These are phyloP conservation scores for Huntiella decipiens DNA, from an alignment of 2,329 filamentous ascomycete species.

Conservation along the genomic window DNA sequence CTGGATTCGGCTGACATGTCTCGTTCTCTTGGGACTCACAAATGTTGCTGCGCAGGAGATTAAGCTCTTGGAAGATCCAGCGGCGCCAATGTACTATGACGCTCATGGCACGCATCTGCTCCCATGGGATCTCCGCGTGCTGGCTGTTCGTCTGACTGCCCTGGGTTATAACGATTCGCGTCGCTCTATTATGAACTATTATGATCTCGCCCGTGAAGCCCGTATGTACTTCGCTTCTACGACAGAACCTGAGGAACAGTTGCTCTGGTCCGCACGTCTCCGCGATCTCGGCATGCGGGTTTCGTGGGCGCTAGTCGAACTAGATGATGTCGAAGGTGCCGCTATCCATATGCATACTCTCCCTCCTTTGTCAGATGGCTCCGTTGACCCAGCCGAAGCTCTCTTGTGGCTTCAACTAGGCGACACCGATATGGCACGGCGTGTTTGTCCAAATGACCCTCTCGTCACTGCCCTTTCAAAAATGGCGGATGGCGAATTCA, in stretches of 20 bases:
- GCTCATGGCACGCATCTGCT: constrained; percentile 45
- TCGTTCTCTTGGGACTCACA: constrained; percentile 59
- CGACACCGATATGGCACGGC: constrained; percentile 48
- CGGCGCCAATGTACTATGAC: constrained; percentile 34
- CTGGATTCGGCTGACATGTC: constrained; percentile 62
- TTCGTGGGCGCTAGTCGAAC: constrained; percentile 53
- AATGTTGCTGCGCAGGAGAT: constrained; percentile 49
- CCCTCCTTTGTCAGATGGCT: constrained; percentile 20
- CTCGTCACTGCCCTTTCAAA: constrained; percentile 50
- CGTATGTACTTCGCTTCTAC: constrained; percentile 35
- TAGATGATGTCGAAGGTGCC: constrained; percentile 73
- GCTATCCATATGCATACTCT: constrained; percentile 51
- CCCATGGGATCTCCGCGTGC: constrained; percentile 70
- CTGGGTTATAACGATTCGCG: constrained; percentile 72
- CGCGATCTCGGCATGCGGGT: constrained; percentile 54
- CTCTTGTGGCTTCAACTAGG: constrained; percentile 65
- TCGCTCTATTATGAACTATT: constrained; percentile 73
- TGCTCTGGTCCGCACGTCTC: constrained; percentile 53
- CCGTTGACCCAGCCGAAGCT: constrained; percentile 31
- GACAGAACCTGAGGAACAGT: constrained; percentile 31
- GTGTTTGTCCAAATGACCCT: constrained; percentile 22
- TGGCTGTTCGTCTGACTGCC: constrained; percentile 68
- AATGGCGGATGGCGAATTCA: constrained; percentile 62
- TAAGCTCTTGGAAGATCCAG: constrained; percentile 42
- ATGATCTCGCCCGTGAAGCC: constrained; percentile 69